Conservation (phyloP, 1,139 yeast genomes). For the Yamadazyma atmosphaerica region DNA sequence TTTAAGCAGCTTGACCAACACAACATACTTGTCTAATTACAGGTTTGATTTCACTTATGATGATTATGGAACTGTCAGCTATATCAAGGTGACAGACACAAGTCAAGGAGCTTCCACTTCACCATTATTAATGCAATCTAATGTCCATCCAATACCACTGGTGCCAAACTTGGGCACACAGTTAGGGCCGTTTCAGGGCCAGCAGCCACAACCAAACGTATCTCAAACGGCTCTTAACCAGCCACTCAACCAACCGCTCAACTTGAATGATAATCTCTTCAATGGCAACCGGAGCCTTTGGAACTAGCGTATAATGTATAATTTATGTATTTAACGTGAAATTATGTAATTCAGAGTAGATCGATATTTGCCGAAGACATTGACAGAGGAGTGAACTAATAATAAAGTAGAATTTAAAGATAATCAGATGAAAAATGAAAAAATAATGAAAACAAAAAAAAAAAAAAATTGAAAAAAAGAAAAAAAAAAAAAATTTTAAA, state of each 20-base stretch:
- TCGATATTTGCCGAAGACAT: no score
- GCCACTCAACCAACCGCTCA: neutral
- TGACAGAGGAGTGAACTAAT: no score
- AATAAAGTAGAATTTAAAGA: no score
- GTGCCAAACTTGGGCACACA: no score
- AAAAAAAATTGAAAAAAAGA: no score
- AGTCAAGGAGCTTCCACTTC: constrained; percentile 2
- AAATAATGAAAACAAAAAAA: no score
- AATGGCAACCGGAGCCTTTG: constrained; percentile 2
- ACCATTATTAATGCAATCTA: constrained; percentile 5
- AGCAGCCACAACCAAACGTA: neutral
- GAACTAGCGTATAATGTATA: no score
- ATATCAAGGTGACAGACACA: constrained; percentile 29
- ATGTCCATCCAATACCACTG: neutral
- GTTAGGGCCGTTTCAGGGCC: no score
- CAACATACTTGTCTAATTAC: constrained; percentile 19
- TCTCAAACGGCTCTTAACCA: neutral
- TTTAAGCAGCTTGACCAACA: constrained; percentile 33
- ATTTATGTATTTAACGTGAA: no score
- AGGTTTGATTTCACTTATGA: constrained; percentile 49
- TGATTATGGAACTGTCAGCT: constrained; percentile 48
- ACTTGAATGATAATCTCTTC: constrained; percentile 1
- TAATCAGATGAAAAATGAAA: no score
- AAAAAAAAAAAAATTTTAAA: no score
- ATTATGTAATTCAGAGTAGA: no score